Conservation (phyloP, 106 monocot species). For the Xerophyta viscosa region DNA sequence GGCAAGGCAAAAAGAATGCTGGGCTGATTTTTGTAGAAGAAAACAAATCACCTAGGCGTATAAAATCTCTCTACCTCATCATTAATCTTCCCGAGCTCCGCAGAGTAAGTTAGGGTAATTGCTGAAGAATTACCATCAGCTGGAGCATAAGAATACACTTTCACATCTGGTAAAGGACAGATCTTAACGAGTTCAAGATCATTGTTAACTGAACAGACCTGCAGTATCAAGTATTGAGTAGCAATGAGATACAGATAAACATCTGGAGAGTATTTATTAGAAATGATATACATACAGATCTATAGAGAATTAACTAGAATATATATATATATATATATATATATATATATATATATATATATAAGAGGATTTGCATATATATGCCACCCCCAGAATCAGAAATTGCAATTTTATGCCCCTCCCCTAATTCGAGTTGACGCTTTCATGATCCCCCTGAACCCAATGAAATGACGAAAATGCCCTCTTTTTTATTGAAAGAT, state of each 20-base stretch:
- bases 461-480: too few relatives aligned
- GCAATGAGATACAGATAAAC: too few relatives aligned
- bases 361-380: too few relatives aligned
- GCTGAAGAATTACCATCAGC: conserved; percentile 18
- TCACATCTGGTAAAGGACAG: conserved; percentile 63
- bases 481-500: too few relatives aligned
- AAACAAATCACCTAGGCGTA: background rate
- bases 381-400: too few relatives aligned
- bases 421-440: too few relatives aligned
- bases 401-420: too few relatives aligned
- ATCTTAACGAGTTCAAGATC: conserved; percentile 58
- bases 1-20: background rate
- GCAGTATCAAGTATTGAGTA: conserved; percentile 7
- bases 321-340: too few relatives aligned
- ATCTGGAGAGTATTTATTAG: background rate
- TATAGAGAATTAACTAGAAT: too few relatives aligned
- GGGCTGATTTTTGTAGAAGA: background rate
- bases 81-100: conserved; percentile 54
- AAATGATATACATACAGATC: too few relatives aligned
- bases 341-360: too few relatives aligned
- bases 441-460: too few relatives aligned
- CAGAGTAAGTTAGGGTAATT: conserved; percentile 15
- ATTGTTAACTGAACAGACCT: conserved; percentile 72
- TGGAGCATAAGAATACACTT: conserved; percentile 64
- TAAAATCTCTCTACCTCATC: conserved; percentile 21